Evolutionary conservation across 2,329 filamentous ascomycete genomes (phyloP).

Genomic region (Thelonectria discophora): DNA sequence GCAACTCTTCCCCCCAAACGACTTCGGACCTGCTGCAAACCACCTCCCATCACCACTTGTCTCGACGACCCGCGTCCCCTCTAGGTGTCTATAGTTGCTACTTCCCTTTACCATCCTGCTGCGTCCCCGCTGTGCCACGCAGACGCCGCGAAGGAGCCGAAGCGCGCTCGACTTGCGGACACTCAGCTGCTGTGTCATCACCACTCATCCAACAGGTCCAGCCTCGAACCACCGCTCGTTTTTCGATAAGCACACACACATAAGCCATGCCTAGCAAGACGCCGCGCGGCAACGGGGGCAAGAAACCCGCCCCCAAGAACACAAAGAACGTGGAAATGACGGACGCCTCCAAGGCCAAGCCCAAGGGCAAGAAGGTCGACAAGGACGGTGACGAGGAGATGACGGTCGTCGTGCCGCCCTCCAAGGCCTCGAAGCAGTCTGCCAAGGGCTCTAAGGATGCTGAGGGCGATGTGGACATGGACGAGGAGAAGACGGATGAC

Average conservation of each 20-base stretch:
- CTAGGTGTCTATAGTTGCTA: slow-evolving; percentile 9
- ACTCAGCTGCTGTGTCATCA: slow-evolving; percentile 31
- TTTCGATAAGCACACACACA: slow-evolving; percentile 22
- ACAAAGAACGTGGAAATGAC: slow-evolving; percentile 75
- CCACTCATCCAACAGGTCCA: slow-evolving; percentile 29
- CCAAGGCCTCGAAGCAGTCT: slow-evolving; percentile 69
- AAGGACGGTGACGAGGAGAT: slow-evolving; percentile 81
- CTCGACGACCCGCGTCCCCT: slow-evolving; percentile 10
- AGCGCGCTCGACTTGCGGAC: slow-evolving; percentile 40
- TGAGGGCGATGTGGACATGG: slow-evolving; percentile 78
- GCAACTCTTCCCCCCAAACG: slow-evolving; percentile 37
- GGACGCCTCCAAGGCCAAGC: slow-evolving; percentile 72
- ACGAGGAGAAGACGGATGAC: slow-evolving; percentile 63
- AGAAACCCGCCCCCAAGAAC: slow-evolving; percentile 70
- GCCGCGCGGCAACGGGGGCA: slow-evolving; percentile 72
- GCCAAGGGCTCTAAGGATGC: slow-evolving; percentile 66
- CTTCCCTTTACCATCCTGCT: slow-evolving; percentile 5
- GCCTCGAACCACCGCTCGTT: slow-evolving; percentile 10
- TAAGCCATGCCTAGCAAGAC: slow-evolving; percentile 75
- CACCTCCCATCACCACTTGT: slow-evolving; percentile 27
- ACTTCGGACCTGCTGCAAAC: slow-evolving; percentile 15
- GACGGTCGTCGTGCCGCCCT: slow-evolving; percentile 81
- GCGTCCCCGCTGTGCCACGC: slow-evolving; percentile 20
- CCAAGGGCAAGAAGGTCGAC: slow-evolving; percentile 69
- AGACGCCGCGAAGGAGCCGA: slow-evolving; percentile 37